Base-by-base conservation (phyloP, 2,329 filamentous ascomycete genomes). In the Pseudogymnoascus destructans region DNA sequence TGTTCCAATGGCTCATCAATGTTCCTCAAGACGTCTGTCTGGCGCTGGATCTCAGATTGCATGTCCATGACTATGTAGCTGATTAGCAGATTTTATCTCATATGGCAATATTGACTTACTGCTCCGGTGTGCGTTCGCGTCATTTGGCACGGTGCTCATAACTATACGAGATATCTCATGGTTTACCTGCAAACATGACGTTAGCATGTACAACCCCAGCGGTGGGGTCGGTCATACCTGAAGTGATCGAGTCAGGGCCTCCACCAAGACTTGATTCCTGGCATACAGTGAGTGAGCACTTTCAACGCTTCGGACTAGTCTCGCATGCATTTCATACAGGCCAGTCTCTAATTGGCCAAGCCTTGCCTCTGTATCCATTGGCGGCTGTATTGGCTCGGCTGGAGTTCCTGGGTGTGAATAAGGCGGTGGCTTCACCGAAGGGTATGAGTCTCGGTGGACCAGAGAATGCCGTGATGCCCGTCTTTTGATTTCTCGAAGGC, bases 401-500 rank as follows among this genome's bases (percentile, higher is more conserved):
- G 91, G 87, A n/a, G 88, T 89, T 11, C 88, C 88, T 8, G 89
- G 86, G 66, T 93, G 89, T 21, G 89, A 88, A 13, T 79, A 76
- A 56, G 81, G 79, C 32, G 78, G 75, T 38, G 79, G 77, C 69
- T 95, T 95, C 60, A 87, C 84, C 60, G 80, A 81, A 63, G 84
- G 86, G 73, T 93, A 95, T 11, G 85, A 87, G 68, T 97, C 93
- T 65, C 92, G 83, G 69, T 97, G 90, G 21, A 96, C 95, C 58
- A 97, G 78, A 21, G 92, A 86, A 73, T 97, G 93, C 61, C 93
- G 81, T 33, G 92, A 97, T 15, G 93, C 92, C 61, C 93, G 82
- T 61, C 93, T 86, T 73, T 96, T 96, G 72, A 98, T 98, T 69
- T 98, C 93, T 42, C 93, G 82, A 61, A 98, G 74, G 6, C 92